phyloP scores from a whole-genome alignment of 2,329 filamentous ascomycete genomes.

The Leptographium radiaticola region DNA sequence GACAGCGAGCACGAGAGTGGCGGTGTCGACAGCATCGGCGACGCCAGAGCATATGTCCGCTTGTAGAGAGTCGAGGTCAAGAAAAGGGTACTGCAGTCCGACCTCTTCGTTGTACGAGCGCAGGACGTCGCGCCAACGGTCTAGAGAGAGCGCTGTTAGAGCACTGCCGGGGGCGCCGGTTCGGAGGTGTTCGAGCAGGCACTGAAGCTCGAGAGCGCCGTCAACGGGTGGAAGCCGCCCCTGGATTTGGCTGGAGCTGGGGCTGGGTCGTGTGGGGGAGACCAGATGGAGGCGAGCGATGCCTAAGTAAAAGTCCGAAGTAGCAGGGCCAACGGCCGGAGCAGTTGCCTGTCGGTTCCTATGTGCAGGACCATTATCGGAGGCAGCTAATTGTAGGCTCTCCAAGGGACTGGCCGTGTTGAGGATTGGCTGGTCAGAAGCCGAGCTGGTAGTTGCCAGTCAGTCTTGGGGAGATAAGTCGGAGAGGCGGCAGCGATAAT shows the following conservation, averaged over 20 bases:
- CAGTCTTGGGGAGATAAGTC: background rate
- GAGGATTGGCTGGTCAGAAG: background rate
- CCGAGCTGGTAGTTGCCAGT: background rate
- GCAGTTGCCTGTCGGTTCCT: background rate
- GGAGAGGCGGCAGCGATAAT: background rate
- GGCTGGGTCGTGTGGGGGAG: background rate
- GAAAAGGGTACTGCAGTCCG: conserved; percentile 1
- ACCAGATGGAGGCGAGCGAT: background rate
- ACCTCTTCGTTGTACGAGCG: background rate
- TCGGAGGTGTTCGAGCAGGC: background rate
- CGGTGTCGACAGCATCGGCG: background rate
- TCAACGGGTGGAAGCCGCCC: background rate
- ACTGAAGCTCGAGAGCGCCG: background rate
- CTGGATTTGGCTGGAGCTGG: too few relatives aligned
- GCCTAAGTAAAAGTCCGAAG: background rate
- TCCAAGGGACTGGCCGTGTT: background rate
- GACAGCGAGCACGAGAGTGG: background rate
- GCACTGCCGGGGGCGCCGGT: background rate
- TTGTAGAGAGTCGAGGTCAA: background rate
- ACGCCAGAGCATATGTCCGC: background rate
- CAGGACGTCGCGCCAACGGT: background rate
- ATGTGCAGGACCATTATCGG: too few relatives aligned
- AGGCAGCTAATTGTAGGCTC: too few relatives aligned
- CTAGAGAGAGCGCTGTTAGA: background rate
- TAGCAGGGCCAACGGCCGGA: background rate